These are phyloP conservation scores for Brettanomyces anomalus DNA, from an alignment of 805 yeast species.

Conservation along the genomic window DNA sequence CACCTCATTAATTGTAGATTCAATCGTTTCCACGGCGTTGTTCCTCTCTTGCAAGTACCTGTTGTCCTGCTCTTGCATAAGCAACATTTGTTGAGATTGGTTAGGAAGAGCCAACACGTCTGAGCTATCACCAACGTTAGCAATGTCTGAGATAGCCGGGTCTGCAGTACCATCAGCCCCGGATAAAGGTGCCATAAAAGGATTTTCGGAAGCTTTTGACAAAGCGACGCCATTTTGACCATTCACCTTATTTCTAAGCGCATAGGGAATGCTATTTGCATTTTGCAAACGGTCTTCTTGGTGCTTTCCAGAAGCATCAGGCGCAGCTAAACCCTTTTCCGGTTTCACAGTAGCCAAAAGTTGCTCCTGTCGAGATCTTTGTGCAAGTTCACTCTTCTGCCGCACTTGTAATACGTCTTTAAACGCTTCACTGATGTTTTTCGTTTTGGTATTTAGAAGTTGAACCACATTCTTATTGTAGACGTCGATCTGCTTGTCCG, in stretches of 20 bases:
- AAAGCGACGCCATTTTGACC: background rate
- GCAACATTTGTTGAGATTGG: conserved; percentile 72
- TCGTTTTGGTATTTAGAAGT: conserved; percentile 78
- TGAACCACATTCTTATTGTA: conserved; percentile 84
- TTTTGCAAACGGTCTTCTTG: background rate
- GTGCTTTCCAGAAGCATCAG: conserved; percentile 3
- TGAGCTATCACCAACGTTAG: conserved; percentile 24
- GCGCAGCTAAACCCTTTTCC: conserved; percentile 6
- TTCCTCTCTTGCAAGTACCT: conserved; percentile 76
- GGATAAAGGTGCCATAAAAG: conserved; percentile 23
- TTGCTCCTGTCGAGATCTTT: conserved; percentile 76
- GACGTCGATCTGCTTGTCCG: conserved; percentile 56
- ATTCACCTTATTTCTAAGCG: conserved; percentile 12
- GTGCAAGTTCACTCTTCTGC: conserved; percentile 73
- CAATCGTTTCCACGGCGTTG: conserved; percentile 91
- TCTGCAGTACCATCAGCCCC: conserved; percentile 12
- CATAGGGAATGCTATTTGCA: conserved; percentile 17
- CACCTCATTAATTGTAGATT: conserved; percentile 93
- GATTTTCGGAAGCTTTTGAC: conserved; percentile 25
- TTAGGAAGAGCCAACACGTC: conserved; percentile 68
- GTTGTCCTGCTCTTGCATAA: conserved; percentile 77
- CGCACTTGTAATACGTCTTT: conserved; percentile 82
- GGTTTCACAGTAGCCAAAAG: conserved; percentile 48
- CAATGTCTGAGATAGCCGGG: conserved; percentile 9
- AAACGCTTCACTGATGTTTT: conserved; percentile 87